Percentiles rank a stretch among this genome's conserved stretches.
Conservation (phyloP, 1,284 basidiomycete genomes). For the Sphaerobolus stellatus region DNA sequence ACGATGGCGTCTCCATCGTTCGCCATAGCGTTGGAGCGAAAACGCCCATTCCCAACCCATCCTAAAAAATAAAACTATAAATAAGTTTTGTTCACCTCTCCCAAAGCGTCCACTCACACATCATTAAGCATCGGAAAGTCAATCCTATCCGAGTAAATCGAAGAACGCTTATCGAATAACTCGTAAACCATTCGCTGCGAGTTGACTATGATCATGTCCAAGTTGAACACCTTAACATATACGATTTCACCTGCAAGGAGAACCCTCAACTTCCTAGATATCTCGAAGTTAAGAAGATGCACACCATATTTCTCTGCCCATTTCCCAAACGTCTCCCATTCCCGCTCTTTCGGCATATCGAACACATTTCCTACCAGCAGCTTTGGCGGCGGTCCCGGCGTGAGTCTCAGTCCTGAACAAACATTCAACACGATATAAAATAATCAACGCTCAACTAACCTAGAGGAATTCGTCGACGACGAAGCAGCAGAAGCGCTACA, state of each 20-base stretch:
- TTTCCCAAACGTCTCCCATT: slow-evolving; percentile 8
- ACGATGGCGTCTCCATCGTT: too few relatives aligned
- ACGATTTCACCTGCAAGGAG: slow-evolving; percentile 11
- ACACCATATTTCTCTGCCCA: slow-evolving; percentile 18
- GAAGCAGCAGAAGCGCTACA: too few relatives aligned
- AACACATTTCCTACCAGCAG: slow-evolving; percentile 30
- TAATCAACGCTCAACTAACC: too few relatives aligned
- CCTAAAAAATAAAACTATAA: too few relatives aligned
- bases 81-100: neutral
- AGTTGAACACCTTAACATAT: slow-evolving; percentile 6
- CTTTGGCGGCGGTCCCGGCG: slow-evolving; percentile 42
- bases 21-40: too few relatives aligned
- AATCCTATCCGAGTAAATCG: slow-evolving; percentile 7
- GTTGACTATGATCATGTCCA: slow-evolving; percentile 11
- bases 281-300: neutral
- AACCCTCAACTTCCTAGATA: neutral
- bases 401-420: slow-evolving; percentile 21
- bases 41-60: too few relatives aligned
- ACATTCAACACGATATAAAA: too few relatives aligned
- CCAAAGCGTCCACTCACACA: neutral
- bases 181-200: slow-evolving; percentile 11
- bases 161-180: slow-evolving; percentile 9
- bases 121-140: neutral
- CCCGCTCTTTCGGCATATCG: slow-evolving; percentile 16
- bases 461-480: too few relatives aligned